Base-by-base conservation (phyloP, 768 basidiomycete species). In the Boletus tomentosulus region DNA sequence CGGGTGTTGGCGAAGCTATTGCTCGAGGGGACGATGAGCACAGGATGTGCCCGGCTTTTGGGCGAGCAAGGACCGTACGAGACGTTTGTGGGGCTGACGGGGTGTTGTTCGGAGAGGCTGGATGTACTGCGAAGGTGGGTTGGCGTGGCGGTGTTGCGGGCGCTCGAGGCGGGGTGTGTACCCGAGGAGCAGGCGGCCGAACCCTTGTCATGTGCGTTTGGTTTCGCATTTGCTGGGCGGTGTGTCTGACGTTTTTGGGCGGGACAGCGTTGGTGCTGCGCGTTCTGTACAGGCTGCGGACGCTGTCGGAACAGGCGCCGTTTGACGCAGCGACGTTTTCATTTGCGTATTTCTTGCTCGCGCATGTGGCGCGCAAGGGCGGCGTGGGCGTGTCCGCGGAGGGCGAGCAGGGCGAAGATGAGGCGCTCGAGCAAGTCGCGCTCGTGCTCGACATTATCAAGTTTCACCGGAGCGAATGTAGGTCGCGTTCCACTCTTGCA, bases 321-420 rank as follows among this genome's bases (percentile, higher is more conserved):
- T 86, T 98, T 48, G 92, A 96, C 64, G 79, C 87, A 1, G 83
- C 90, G 2, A 94, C 93, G 0, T 96, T 90, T 70, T 83, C 89
- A 0, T 91, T 94, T 59, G 71, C 82, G 0, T 87, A 85, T 46
- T 88, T 92, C 8, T 76, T 98, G 12, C 71, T 98, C 4, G 80
- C 75, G 10, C 79, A 81, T 43, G 82, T 97, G 19, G 73, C 93
- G 8, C 64, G 72, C 1, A 76, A 77, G 27, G 92, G 92, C 6
- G 93, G 92, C 0, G 73, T 94, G 10, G 73, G 75, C 0, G 73
- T 79, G 0, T 30, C n/a, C 5, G 28, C 28, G 28, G 53, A 45
- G 0, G 54, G 25, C 6, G 61, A 60, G 3, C 54, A 62, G 4
- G 63, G 46, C 4, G 75, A 75, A 15, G 83, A 89, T 43, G 87